Percentiles rank a stretch among this genome's conserved stretches.
phyloP scores from a whole-genome alignment of 1,284 basidiomycete genomes.

The Limonomyces culmigenus region DNA sequence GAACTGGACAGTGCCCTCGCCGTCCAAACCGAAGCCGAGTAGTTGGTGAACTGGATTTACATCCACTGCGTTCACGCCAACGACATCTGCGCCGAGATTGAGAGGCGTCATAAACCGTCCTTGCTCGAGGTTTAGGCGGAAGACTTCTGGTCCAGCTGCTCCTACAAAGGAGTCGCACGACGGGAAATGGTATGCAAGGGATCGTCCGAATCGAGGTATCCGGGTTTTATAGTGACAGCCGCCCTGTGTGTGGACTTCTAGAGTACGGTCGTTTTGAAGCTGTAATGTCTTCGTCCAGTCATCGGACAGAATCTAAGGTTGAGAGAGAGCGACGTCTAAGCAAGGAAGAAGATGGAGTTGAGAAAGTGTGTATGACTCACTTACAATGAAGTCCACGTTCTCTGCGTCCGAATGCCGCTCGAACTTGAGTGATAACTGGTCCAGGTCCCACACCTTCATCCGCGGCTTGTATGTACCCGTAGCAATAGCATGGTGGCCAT shows the following conservation, averaged over 20 bases:
- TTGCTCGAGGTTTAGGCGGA: constrained; percentile 89
- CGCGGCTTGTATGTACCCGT: constrained; percentile 98
- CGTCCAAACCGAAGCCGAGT: constrained; percentile 78
- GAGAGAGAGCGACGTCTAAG: constrained; percentile 1
- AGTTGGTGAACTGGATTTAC: constrained; percentile 91
- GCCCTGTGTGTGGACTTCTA: constrained; percentile 90
- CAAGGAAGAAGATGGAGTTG: constrained; percentile 1
- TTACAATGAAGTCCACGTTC: constrained; percentile 95
- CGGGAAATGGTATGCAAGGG: constrained; percentile 57
- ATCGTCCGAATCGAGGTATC: constrained; percentile 87
- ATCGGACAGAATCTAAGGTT: constrained; percentile 72
- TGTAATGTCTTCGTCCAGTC: constrained; percentile 99
- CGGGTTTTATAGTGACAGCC: constrained; percentile 87
- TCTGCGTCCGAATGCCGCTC: constrained; percentile 93
- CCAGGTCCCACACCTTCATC: constrained; percentile 90
- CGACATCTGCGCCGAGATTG: constrained; percentile 37
- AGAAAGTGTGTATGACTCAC: constrained; percentile 46
- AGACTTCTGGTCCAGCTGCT: constrained; percentile 67
- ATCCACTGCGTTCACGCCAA: constrained; percentile 84
- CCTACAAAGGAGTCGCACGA: constrained; percentile 47
- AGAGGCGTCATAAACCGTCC: constrained; percentile 84
- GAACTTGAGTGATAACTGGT: constrained; percentile 88
- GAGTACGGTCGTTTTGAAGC: constrained; percentile 87
- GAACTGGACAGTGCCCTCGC: constrained; percentile 77
- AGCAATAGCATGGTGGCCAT: constrained; percentile 85